Conservation (phyloP, 371 early-diverging fungal species). For the Nematocida sp. region DNA sequence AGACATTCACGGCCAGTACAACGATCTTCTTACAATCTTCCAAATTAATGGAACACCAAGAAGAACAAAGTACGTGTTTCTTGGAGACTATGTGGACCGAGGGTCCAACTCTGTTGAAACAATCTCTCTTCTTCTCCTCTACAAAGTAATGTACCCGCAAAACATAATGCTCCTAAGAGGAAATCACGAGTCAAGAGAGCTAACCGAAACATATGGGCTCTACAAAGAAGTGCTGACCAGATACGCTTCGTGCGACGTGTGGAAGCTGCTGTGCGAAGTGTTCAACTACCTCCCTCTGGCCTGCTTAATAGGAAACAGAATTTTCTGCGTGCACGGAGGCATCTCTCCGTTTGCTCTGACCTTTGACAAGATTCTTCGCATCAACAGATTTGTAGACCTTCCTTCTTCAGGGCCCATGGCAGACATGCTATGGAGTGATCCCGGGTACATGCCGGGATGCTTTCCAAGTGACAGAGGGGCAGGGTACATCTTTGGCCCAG, state of each 20-base stretch:
- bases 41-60: conserved; percentile 83
- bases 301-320: conserved; percentile 59
- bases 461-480: conserved; percentile 57
- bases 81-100: conserved; percentile 65
- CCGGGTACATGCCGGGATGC: conserved; percentile 51
- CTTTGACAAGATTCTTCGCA: conserved; percentile 55
- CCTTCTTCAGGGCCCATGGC: conserved; percentile 37
- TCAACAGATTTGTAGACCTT: conserved; percentile 56
- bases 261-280: conserved; percentile 59
- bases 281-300: conserved; percentile 60
- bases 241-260: conserved; percentile 53
- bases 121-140: conserved; percentile 60
- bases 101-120: conserved; percentile 61
- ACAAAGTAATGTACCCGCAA: conserved; percentile 62
- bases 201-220: conserved; percentile 64
- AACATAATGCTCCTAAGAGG: conserved; percentile 62
- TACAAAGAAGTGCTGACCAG: conserved; percentile 61
- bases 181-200: conserved; percentile 62
- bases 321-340: conserved; percentile 65
- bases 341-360: conserved; percentile 61
- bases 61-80: conserved; percentile 58
- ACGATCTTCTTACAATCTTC: conserved; percentile 90
- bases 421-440: conserved; percentile 65
- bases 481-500: conserved; percentile 62
- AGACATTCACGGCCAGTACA: conserved; percentile 96